Evolutionary conservation across 192 early-diverging fungal species (phyloP).

Genomic region (Linderina pennispora): DNA sequence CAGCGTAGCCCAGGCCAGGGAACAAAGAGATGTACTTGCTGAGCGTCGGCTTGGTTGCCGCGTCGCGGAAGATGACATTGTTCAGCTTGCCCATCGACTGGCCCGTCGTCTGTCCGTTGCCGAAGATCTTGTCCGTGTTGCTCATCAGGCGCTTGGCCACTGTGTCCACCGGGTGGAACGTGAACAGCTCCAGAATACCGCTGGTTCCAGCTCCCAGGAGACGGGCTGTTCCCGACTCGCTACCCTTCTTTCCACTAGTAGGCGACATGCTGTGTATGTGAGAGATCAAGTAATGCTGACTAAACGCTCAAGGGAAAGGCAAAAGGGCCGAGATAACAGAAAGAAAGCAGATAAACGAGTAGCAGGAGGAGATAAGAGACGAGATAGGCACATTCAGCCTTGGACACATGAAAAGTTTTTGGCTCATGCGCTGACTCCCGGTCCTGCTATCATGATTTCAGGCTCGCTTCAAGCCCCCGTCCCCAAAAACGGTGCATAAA

Average conservation of each 20-base stretch:
- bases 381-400: not conserved
- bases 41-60: conserved; percentile 62
- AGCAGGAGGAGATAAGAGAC: not conserved
- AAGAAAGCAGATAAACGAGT: not conserved
- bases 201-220: conserved; percentile 85
- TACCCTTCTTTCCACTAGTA: conserved; percentile 54
- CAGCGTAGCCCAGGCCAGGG: conserved; percentile 95
- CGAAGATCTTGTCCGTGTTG: conserved; percentile 75
- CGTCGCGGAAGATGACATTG: conserved; percentile 89
- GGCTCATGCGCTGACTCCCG: too few relatives aligned
- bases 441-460: too few relatives aligned
- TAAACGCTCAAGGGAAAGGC: too few relatives aligned
- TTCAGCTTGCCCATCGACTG: conserved; percentile 67
- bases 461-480: too few relatives aligned
- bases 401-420: not conserved
- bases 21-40: conserved; percentile 91
- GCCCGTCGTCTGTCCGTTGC: conserved; percentile 55
- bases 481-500: too few relatives aligned
- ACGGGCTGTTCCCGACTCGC: conserved; percentile 85
- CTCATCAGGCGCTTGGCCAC: conserved; percentile 98
- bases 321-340: not conserved
- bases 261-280: conserved; percentile 31
- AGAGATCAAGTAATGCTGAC: too few relatives aligned
- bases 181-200: conserved; percentile 90
- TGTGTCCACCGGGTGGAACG: conserved; percentile 98